A percentile compares a stretch with the other conserved stretches of the same genome.
Evolutionary conservation across 1,284 basidiomycete species (phyloP).

Genomic region (Gomphus bonarii): DNA sequence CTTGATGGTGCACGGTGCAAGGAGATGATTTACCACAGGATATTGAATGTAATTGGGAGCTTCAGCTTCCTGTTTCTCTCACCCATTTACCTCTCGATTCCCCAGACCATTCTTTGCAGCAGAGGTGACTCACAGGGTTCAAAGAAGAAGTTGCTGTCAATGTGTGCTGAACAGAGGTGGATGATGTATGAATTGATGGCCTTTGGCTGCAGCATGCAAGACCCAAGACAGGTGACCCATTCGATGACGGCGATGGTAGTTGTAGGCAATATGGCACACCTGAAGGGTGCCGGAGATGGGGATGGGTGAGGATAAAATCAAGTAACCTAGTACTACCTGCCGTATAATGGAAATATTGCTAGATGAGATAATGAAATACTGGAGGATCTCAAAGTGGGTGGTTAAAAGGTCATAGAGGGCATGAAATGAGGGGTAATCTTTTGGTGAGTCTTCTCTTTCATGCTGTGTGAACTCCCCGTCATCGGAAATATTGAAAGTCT

Average conservation of each 20-base stretch:
- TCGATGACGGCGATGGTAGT: constrained; percentile 19
- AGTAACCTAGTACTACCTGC: not conserved
- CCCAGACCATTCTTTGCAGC: constrained; percentile 19
- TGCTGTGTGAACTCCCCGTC: not conserved
- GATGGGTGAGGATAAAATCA: constrained; percentile 20
- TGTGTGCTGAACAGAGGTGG: constrained; percentile 21
- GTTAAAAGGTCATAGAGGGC: not conserved
- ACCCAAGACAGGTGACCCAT: constrained; percentile 18
- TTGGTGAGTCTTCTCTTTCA: not conserved
- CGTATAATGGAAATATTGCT: not conserved
- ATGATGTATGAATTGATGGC: constrained; percentile 15
- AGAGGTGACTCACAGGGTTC: constrained; percentile 16
- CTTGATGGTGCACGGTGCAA: constrained; percentile 14
- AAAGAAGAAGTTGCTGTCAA: constrained; percentile 18
- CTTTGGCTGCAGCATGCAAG: not conserved
- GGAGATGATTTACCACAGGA: constrained; percentile 17
- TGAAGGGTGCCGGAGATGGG: constrained; percentile 12
- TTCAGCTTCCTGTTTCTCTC: constrained; percentile 16
- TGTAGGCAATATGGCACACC: constrained; percentile 21
- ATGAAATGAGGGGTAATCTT: too few relatives aligned
- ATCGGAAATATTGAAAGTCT: not conserved
- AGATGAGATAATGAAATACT: not conserved
- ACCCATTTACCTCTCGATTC: constrained; percentile 23
- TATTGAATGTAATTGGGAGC: constrained; percentile 4
- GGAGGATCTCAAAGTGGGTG: not conserved